Evolutionary conservation across 805 yeast genomes (phyloP).

Genomic region (Limtongozyma cylindracea): DNA sequence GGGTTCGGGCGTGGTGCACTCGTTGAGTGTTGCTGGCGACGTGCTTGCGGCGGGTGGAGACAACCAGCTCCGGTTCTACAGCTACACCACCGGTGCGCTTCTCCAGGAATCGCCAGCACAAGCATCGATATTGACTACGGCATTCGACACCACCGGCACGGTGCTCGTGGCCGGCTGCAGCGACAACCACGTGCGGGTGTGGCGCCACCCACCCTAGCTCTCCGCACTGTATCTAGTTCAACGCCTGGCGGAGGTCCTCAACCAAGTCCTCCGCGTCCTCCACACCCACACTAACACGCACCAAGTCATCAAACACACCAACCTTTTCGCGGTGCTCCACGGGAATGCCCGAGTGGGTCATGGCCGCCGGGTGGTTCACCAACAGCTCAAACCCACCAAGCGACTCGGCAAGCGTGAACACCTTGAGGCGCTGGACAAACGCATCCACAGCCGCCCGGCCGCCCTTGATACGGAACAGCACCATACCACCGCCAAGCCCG

Average conservation of each 20-base stretch:
- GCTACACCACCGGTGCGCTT: no score
- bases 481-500: slow-evolving; percentile 79
- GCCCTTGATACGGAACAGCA: slow-evolving; percentile 67
- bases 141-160: no score
- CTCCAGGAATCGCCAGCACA: no score
- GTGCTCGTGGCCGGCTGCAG: no score
- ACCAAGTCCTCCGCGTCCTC: slow-evolving; percentile 64
- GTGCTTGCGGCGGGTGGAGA: no score
- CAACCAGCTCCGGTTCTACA: no score
- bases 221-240: slow-evolving; percentile 10
- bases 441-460: slow-evolving; percentile 54
- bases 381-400: slow-evolving; percentile 77
- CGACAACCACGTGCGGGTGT: no score
- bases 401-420: slow-evolving; percentile 74
- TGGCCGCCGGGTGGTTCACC: slow-evolving; percentile 70
- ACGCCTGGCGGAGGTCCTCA: slow-evolving; percentile 46
- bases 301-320: slow-evolving; percentile 63
- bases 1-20: no score
- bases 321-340: slow-evolving; percentile 48
- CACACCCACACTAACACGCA: slow-evolving; percentile 70
- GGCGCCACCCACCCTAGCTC: no score
- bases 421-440: slow-evolving; percentile 48
- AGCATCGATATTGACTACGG: no score
- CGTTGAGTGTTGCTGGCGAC: no score
- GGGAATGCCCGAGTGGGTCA: slow-evolving; percentile 88